These are phyloP conservation scores for Penicillium sp. DNA, from an alignment of 2,329 filamentous ascomycete genomes.

Conservation along the genomic window DNA sequence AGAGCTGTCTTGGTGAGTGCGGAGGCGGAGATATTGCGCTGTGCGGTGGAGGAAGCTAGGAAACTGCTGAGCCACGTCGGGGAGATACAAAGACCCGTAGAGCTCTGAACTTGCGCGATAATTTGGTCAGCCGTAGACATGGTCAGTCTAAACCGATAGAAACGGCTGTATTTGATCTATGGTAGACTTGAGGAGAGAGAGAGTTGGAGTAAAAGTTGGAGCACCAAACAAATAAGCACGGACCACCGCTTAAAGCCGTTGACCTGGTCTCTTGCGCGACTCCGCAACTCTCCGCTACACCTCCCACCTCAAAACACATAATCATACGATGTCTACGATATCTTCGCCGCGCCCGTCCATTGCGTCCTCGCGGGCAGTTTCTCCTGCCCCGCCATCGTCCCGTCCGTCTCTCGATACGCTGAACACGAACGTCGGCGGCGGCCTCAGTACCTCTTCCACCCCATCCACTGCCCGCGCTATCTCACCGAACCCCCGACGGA, in stretches of 20 bases:
- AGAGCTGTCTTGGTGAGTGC: conserved; percentile 77
- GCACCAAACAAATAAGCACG: conserved; percentile 17
- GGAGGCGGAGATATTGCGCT: conserved; percentile 61
- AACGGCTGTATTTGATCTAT: background rate
- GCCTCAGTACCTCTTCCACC: conserved; percentile 46
- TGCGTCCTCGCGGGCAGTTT: conserved; percentile 55
- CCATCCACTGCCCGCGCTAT: conserved; percentile 43
- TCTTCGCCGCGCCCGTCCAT: conserved; percentile 61
- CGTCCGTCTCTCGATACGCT: conserved; percentile 68
- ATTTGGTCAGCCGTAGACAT: conserved; percentile 40
- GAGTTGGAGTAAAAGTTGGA: background rate
- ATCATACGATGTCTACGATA: conserved; percentile 55
- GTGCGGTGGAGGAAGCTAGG: conserved; percentile 53
- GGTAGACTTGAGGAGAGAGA: background rate
- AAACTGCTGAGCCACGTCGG: conserved; percentile 65
- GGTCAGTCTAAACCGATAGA: background rate
- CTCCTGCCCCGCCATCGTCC: conserved; percentile 69
- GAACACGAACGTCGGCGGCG: conserved; percentile 55
- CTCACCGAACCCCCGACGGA: conserved; percentile 55
- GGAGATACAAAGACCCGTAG: conserved; percentile 57
- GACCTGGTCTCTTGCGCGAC: conserved; percentile 7
- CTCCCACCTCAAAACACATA: background rate
- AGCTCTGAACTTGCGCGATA: conserved; percentile 55
- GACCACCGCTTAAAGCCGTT: conserved; percentile 28
- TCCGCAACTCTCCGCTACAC: conserved; percentile 2